phyloP scores from a whole-genome alignment of 371 early-diverging fungal genomes.

The Synchytrium microbalum region DNA sequence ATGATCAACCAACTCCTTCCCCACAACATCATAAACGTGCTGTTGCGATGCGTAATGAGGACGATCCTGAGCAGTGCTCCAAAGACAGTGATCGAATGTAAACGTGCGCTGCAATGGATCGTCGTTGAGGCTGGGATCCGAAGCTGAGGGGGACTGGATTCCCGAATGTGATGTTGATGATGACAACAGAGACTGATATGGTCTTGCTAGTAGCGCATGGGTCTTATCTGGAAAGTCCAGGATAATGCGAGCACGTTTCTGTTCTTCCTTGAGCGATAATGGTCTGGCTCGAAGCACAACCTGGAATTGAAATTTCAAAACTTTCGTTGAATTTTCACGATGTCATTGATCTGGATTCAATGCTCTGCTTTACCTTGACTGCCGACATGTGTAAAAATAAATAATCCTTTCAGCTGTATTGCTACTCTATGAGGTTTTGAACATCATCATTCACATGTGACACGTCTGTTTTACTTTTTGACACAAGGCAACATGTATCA shows the following conservation, averaged over 20 bases:
- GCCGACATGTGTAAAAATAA: too few relatives aligned
- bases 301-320: too few relatives aligned
- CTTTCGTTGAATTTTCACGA: too few relatives aligned
- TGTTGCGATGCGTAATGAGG: conserved; percentile 62
- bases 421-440: too few relatives aligned
- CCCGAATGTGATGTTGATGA: background rate
- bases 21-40: conserved; percentile 65
- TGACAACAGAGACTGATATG: background rate
- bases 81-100: conserved; percentile 9
- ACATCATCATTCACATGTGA: too few relatives aligned
- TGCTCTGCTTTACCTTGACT: too few relatives aligned
- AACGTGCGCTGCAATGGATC: conserved; percentile 2
- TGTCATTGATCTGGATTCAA: too few relatives aligned
- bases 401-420: too few relatives aligned
- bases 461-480: too few relatives aligned
- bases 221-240: background rate
- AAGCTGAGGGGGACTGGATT: background rate
- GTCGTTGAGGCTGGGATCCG: too few relatives aligned
- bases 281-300: background rate
- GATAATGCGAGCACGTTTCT: background rate
- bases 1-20: conserved; percentile 70
- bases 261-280: background rate
- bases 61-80: background rate
- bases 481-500: too few relatives aligned
- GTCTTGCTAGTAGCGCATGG: background rate